Percentiles rank a stretch among this genome's conserved stretches.
Conservation (phyloP, 768 basidiomycete genomes). For the Tulasnella sp. region DNA sequence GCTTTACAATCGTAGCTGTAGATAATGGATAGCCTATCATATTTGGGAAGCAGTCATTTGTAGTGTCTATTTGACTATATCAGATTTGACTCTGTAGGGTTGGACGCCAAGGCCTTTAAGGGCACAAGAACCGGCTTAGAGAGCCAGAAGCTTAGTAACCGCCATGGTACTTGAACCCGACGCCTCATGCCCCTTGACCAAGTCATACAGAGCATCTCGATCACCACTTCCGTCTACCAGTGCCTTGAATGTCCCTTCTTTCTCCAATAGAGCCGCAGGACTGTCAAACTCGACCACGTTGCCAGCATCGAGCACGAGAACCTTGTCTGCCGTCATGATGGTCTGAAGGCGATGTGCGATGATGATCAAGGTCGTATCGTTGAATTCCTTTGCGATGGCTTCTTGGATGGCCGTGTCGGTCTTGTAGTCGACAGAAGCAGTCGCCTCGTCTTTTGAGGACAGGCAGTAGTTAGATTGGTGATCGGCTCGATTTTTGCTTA, state of each 20-base stretch:
- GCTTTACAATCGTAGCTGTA: no score
- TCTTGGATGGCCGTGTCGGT: conserved; percentile 49
- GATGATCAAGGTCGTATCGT: conserved; percentile 41
- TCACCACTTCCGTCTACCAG: conserved; percentile 51
- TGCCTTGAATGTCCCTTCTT: conserved; percentile 41
- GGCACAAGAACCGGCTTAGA: no score
- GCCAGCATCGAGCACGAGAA: conserved; percentile 46
- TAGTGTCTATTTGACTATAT: no score
- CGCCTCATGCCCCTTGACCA: background rate
- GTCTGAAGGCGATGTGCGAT: conserved; percentile 49
- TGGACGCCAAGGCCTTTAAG: no score
- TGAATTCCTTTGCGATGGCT: conserved; percentile 39
- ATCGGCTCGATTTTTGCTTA: no score
- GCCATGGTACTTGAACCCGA: background rate
- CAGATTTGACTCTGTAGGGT: no score
- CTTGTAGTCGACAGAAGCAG: conserved; percentile 35
- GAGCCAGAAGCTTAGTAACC: background rate
- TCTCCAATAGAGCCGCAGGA: conserved; percentile 40
- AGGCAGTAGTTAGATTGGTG: background rate
- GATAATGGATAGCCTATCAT: no score
- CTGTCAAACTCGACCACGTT: conserved; percentile 45
- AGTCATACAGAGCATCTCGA: conserved; percentile 34
- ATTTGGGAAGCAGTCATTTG: no score
- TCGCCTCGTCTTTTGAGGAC: conserved; percentile 13
- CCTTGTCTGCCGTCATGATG: conserved; percentile 52